Base-by-base conservation (phyloP, 2,329 filamentous ascomycete species). In the Neurospora sp. region DNA sequence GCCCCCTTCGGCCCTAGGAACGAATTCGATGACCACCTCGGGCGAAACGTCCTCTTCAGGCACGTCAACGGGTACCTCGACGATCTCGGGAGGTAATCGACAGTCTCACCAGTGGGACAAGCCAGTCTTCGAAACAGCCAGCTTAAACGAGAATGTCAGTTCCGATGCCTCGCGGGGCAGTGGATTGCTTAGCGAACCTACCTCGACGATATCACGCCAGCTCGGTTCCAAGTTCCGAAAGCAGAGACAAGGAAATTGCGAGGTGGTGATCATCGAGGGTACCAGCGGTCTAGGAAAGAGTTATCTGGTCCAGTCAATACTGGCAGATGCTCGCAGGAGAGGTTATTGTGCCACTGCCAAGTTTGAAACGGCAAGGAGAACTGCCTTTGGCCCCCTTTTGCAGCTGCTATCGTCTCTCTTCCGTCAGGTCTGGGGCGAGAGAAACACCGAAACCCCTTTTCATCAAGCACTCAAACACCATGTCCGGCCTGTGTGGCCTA, bases 331-430 rank as follows among this genome's bases (percentile, higher is more conserved):
- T 17, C 82, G 88, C 67, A 83, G 85, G 66, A 84, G 85, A 70
- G 88, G 88, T 2, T 90, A 90, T 75, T 90, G 87, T 74, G 87
- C 88, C 6, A 89, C 87, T 39, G 86, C 88, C 52, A 90, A 90
- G 75, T 90, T 90, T 71, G 88, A 91, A 74, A 86, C 85, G 0
- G 85, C 87, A 0, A 82, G 86, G 73, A 84, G 84, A 74, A 86
- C 83, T 8, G 86, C 88, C 3, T 90, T 89, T 76, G 88, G 87
- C 1, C 88, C 88, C 4, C 78, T 90, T 46, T 82, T 90, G 36
- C 89, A 87, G 77, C 79, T 90, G n/a, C 78, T 90, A 11, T 89
- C 88, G 11, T 89, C 87, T 23, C 80, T 91, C 17, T 90, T 90
- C 78, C 87, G 87, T 74, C 88, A 91, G 76, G 86, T 90, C 2